Percentiles rank a stretch among this genome's conserved stretches.
These are phyloP conservation scores for Pyricularia sp. DNA, from an alignment of 2,329 filamentous ascomycete genomes.

Conservation along the genomic window DNA sequence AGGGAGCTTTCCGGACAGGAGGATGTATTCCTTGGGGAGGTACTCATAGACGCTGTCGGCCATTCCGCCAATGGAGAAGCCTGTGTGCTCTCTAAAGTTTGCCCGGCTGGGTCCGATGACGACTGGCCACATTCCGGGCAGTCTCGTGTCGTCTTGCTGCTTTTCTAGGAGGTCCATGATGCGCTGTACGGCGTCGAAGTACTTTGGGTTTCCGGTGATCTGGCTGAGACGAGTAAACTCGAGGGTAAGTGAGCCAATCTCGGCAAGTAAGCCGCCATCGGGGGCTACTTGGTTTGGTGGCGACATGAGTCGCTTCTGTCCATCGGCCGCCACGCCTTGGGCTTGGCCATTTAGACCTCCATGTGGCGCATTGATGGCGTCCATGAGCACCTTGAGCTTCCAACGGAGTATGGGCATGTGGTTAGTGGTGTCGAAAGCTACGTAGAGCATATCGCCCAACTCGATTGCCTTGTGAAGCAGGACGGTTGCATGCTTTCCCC, in stretches of 20 bases:
- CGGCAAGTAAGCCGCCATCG: constrained; percentile 26
- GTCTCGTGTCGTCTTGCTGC: constrained; percentile 50
- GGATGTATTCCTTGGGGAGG: constrained; percentile 31
- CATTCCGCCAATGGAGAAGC: constrained; percentile 31
- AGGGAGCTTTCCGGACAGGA: constrained; percentile 38
- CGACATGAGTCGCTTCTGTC: neutral
- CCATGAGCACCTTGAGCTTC: constrained; percentile 21
- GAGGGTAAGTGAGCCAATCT: constrained; percentile 52
- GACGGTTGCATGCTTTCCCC: constrained; percentile 11
- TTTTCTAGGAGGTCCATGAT: constrained; percentile 55
- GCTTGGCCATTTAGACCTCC: neutral
- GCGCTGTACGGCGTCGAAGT: constrained; percentile 64
- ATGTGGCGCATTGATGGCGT: constrained; percentile 15
- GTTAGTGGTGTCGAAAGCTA: constrained; percentile 41
- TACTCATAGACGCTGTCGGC: constrained; percentile 45
- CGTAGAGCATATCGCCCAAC: constrained; percentile 39
- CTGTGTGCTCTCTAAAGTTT: constrained; percentile 21
- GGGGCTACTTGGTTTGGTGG: constrained; percentile 18
- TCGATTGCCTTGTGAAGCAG: constrained; percentile 38
- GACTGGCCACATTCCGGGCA: constrained; percentile 64
- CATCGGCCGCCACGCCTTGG: neutral
- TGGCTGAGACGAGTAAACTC: constrained; percentile 67
- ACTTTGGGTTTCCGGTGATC: constrained; percentile 57
- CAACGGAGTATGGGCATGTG: constrained; percentile 34
- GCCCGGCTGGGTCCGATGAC: constrained; percentile 47